Evolutionary conservation across 768 basidiomycete genomes (phyloP), one percentile per base, ranked within the genome.

Genomic region (Boletus fagicola): DNA sequence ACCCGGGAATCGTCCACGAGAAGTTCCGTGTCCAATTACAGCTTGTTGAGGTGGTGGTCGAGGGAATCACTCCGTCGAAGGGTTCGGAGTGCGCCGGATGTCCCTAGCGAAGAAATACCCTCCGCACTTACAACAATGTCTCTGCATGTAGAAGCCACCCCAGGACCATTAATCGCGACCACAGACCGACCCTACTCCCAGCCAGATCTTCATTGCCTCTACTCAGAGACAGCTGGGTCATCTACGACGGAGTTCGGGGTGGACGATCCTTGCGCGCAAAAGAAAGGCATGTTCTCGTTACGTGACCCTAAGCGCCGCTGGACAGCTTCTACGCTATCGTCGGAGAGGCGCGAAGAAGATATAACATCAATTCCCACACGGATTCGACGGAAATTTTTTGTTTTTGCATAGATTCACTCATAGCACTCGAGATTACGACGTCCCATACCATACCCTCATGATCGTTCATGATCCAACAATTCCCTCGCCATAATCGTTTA

Each of bases 41-140:
- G 72, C 61, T 64, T 74, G 59, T 65, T 79, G 55, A 78, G 64
- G 61, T 80, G 81, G 66, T 86, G 81, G 82, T 75, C 77, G 9
- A 75, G 71, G 60, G 77, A 75, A 48, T 74, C 80, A 28, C 69
- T 80, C 22, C 81, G 83, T 51, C 77, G 79, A 42, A 75, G 83
- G 56, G 77, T 77, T 49, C 80, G 79, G 57, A 85, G 83, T 58
- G 79, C 79, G 0, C 79, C 83, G 22, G 78, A 81, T 39, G 75
- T 75, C 13, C 74, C 75, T 31, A 55, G 58, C 28, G 70, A 71
- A 44, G 69, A 63, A 30, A 49, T 72, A 38, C 67, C 71, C 16
- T 55, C 64, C 7, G 56, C 57, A 5, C 55, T 62, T 16, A 72
- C 71, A 2, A 68, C 67, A 6, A 59, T 45, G 56, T 72, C 71